Conservation (phyloP, 1,139 yeast species). For the Lodderomyces parapsilosis region DNA sequence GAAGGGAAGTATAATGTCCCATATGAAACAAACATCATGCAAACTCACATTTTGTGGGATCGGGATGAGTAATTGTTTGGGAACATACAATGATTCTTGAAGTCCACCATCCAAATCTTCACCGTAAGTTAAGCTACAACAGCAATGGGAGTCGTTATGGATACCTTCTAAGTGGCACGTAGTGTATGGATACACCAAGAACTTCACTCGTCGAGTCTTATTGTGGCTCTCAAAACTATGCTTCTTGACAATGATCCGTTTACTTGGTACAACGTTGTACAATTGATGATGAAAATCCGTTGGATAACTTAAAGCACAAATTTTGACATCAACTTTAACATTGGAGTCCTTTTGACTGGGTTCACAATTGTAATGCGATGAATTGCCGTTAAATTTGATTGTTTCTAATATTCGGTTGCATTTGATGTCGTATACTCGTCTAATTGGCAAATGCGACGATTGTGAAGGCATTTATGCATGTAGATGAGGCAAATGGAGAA, state of each 20-base stretch:
- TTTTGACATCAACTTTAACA: constrained; percentile 18
- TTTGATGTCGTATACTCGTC: constrained; percentile 28
- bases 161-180: constrained; percentile 13
- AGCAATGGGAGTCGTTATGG: constrained; percentile 18
- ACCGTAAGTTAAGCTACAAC: constrained; percentile 31
- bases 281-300: constrained; percentile 20
- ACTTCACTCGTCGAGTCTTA: constrained; percentile 18
- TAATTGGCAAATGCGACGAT: constrained; percentile 22
- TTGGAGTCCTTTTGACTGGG: not conserved
- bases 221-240: not conserved
- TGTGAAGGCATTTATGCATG: not conserved
- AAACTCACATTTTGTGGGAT: constrained; percentile 33
- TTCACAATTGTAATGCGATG: no score
- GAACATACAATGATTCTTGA: constrained; percentile 36
- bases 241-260: constrained; percentile 12
- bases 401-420: constrained; percentile 23
- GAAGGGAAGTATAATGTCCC: constrained; percentile 39
- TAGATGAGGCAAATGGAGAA: no score
- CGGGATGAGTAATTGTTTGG: constrained; percentile 24
- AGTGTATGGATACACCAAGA: constrained; percentile 37
- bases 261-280: constrained; percentile 15
- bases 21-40: constrained; percentile 38
- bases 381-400: constrained; percentile 16
- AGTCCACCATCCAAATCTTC: constrained; percentile 40
- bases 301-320: constrained; percentile 29